Base-by-base conservation (phyloP, 495 filamentous ascomycete species). In the Arthonia radiata region DNA sequence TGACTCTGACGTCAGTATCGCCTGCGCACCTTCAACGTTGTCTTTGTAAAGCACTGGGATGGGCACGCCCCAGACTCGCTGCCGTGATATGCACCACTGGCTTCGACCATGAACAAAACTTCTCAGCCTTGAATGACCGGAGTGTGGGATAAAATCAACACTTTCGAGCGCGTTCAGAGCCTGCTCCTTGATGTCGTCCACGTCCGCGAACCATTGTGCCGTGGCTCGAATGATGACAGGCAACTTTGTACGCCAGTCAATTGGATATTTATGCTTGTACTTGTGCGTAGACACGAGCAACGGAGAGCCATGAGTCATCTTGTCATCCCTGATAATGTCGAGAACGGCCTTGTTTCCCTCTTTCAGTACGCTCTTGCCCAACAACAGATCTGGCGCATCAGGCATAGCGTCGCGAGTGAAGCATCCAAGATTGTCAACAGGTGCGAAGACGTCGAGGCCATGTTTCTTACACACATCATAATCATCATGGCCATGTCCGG, bases 11-110 rank as follows among this genome's bases (percentile, higher is more conserved):
- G 68, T 78, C 39, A 92, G 53, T 5, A 89, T 46, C 5, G 75
- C 77, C n/a, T n/a, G n/a, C n/a, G n/a, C n/a, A n/a, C n/a, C n/a
- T 23, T 71, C 61, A 2, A 37, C 31, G 9, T 63, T 55, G 1
- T 43, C 48, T 33, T 77, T 61, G 41, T 89, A 94, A 4, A 99
- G 50, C 12, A 78, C 77, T 11, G 86, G 86, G 30, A 99, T 94
- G 0, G 89, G 86, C 11, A 93, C 73, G 37, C 86, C 86, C 86
- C 86, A 99, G 5, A 76, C 74, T 18, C 86, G 69, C 45, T 99
- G 86, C 17, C 86, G 70, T n/a, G 89, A 94, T 38, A 99, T 90
- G 43, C 86, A 99, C 86, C 86, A 99, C 45, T 94, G 83, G 35
- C 63, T 89, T 17, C 86, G 66, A 24, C 76, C 76, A 38, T 70